These are phyloP conservation scores for Tricholoma saponaceum DNA, from an alignment of 768 basidiomycete species.

Conservation along the genomic window DNA sequence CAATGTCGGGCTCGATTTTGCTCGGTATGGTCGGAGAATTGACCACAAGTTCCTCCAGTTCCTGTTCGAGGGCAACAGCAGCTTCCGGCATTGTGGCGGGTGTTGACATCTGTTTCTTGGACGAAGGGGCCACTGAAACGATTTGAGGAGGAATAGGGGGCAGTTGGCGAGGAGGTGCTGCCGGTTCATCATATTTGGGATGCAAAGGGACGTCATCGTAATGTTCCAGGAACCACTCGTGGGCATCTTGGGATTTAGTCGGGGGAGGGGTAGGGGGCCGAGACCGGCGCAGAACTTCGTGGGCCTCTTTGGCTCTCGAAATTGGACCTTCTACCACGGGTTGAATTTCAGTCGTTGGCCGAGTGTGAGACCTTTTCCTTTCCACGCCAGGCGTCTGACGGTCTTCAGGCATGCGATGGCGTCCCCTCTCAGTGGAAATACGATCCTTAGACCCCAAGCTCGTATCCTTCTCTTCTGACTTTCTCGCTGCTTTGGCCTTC, in stretches of 20 bases:
- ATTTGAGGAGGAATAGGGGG: conserved; percentile 6
- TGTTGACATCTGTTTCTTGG: conserved; percentile 14
- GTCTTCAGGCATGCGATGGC: conserved; percentile 10
- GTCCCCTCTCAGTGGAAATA: conserved; percentile 10
- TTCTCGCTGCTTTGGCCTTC: conserved; percentile 42
- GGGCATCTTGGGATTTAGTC: conserved; percentile 45
- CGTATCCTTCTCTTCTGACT: conserved; percentile 30
- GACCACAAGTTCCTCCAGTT: conserved; percentile 28
- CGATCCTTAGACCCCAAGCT: not conserved
- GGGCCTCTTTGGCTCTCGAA: conserved; percentile 9
- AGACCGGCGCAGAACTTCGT: not conserved
- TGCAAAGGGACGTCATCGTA: conserved; percentile 34
- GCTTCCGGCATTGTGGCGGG: conserved; percentile 26
- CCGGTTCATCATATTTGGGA: conserved; percentile 22
- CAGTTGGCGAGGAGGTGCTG: conserved; percentile 18
- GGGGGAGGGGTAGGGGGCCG: conserved; percentile 11
- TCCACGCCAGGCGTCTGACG: not conserved
- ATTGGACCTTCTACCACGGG: not conserved
- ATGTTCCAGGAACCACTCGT: conserved; percentile 60
- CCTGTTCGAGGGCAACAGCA: conserved; percentile 40
- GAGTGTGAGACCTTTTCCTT: conserved; percentile 5
- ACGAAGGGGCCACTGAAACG: conserved; percentile 5
- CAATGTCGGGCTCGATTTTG: conserved; percentile 26
- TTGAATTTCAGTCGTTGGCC: not conserved
- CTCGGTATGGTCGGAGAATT: conserved; percentile 18